Evolutionary conservation across 805 yeast species (phyloP).

Genomic region (Wickerhamiella alocasiicola): DNA sequence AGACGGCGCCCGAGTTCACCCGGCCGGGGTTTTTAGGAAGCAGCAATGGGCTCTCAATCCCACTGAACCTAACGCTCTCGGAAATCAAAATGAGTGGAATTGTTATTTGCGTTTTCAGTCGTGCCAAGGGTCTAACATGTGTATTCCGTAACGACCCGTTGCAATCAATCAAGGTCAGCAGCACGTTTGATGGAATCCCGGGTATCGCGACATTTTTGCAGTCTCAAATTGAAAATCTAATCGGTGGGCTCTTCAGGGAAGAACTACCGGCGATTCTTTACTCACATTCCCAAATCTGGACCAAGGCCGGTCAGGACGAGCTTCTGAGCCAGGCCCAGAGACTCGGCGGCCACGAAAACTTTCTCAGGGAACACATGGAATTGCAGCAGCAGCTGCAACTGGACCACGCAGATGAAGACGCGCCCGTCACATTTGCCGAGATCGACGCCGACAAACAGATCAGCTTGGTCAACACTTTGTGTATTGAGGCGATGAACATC

Average conservation of each 20-base stretch:
- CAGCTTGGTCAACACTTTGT: constrained; percentile 53
- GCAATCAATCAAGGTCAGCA: constrained; percentile 66
- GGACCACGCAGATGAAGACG: constrained; percentile 13
- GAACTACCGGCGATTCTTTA: constrained; percentile 72
- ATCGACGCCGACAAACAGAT: constrained; percentile 49
- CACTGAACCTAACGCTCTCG: constrained; percentile 61
- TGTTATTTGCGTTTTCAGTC: constrained; percentile 70
- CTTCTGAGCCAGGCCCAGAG: constrained; percentile 8
- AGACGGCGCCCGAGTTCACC: constrained; percentile 38
- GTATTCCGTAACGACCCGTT: constrained; percentile 85
- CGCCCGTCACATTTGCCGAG: constrained; percentile 36
- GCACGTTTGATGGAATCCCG: constrained; percentile 76
- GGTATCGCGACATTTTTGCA: constrained; percentile 76
- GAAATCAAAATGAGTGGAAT: constrained; percentile 66
- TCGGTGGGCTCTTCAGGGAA: constrained; percentile 69
- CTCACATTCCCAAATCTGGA: constrained; percentile 57
- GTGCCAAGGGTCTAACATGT: constrained; percentile 69
- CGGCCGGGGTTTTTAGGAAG: constrained; percentile 57
- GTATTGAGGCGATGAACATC: constrained; percentile 53
- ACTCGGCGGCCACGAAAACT: constrained; percentile 4
- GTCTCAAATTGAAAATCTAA: constrained; percentile 68
- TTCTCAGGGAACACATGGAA: constrained; percentile 16
- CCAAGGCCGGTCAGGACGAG: constrained; percentile 23
- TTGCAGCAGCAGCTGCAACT: constrained; percentile 18
- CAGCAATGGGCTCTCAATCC: constrained; percentile 58